These are phyloP conservation scores for Bondarzewia mesenterica DNA, from an alignment of 1,284 basidiomycete genomes.

Conservation along the genomic window DNA sequence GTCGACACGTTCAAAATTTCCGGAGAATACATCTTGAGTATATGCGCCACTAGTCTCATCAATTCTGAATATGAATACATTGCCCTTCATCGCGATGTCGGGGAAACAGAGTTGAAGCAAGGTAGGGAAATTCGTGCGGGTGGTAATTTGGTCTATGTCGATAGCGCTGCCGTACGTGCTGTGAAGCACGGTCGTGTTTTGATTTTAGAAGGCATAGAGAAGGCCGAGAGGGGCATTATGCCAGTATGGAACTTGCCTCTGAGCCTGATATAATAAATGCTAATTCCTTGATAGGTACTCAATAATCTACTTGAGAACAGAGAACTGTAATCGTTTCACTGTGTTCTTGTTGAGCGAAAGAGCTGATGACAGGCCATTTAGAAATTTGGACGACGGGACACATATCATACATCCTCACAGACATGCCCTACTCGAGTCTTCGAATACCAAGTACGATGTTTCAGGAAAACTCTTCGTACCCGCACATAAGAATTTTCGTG, in stretches of 20 bases:
- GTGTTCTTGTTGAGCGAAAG: no score
- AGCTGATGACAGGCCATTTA: no score
- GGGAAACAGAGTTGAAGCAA: conserved; percentile 66
- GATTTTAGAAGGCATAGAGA: conserved; percentile 62
- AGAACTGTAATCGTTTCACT: conserved; percentile 40
- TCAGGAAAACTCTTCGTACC: conserved; percentile 19
- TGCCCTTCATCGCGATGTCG: conserved; percentile 55
- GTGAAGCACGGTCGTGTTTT: conserved; percentile 60
- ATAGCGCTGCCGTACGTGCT: conserved; percentile 56
- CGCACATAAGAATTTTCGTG: conserved; percentile 17
- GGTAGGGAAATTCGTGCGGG: conserved; percentile 54
- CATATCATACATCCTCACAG: conserved; percentile 63
- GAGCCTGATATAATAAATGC: not conserved
- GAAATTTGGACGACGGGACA: conserved; percentile 63
- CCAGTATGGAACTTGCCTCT: conserved; percentile 18
- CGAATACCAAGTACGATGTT: conserved; percentile 15
- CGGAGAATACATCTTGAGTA: not conserved
- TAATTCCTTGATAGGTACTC: conserved; percentile 37
- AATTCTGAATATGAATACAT: conserved; percentile 63
- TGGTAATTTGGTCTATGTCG: conserved; percentile 54
- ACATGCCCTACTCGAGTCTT: conserved; percentile 36
- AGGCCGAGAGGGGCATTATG: conserved; percentile 54
- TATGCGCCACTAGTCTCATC: conserved; percentile 33
- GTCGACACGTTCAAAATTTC: conserved; percentile 8
- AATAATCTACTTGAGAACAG: conserved; percentile 63